phyloP scores from a whole-genome alignment of 306 rosid genomes.

The Malus asiatica region DNA sequence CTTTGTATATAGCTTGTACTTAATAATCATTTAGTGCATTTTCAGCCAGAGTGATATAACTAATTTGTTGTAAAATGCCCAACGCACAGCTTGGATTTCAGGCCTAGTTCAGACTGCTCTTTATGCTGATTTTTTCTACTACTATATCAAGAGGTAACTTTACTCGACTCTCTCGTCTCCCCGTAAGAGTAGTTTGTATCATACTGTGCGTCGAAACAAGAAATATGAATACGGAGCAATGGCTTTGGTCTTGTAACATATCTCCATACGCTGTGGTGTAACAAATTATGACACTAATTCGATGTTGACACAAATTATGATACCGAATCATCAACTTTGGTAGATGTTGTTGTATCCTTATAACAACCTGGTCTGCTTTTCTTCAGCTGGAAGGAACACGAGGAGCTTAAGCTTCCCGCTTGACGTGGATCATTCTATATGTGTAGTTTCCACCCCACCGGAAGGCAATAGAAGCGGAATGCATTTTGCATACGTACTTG shows the following conservation, averaged over 20 bases:
- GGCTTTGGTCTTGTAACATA: no score
- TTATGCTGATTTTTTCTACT: slow-evolving; percentile 38
- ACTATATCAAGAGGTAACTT: slow-evolving; percentile 30
- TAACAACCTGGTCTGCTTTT: background rate
- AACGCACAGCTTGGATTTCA: slow-evolving; percentile 34
- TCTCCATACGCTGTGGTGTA: no score
- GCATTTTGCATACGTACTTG: no score
- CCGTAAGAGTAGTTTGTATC: background rate
- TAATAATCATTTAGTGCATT: background rate
- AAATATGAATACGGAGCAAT: background rate
- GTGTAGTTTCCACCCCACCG: background rate
- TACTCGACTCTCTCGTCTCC: background rate
- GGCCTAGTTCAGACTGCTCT: slow-evolving; percentile 41
- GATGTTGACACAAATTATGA: no score
- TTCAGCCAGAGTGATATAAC: background rate
- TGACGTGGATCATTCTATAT: background rate
- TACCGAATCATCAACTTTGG: no score
- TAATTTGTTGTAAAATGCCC: background rate
- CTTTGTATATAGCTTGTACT: background rate
- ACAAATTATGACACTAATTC: background rate
- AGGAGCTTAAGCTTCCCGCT: slow-evolving; percentile 33
- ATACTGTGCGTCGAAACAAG: background rate
- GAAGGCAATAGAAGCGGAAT: no score
- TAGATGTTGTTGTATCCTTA: background rate
- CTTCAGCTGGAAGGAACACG: slow-evolving; percentile 32